Evolutionary conservation across 202 grass and related monocot genomes (phyloP).

Genomic region (Sporobolus alterniflorus): DNA sequence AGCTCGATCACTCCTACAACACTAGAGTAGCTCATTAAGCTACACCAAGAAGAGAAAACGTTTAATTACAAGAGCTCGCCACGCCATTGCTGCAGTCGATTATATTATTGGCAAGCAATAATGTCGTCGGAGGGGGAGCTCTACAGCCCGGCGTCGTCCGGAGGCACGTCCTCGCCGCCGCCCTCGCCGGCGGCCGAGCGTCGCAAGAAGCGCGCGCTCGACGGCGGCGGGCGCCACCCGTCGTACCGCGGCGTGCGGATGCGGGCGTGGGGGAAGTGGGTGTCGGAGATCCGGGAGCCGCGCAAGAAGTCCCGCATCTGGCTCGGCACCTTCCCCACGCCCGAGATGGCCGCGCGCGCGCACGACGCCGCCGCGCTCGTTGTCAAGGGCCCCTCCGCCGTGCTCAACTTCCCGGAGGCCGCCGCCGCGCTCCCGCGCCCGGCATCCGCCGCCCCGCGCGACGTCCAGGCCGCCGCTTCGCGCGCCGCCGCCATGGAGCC

Average conservation of each 20-base stretch:
- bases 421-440: slow-evolving; percentile 48
- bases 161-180: slow-evolving; percentile 20
- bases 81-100: no score
- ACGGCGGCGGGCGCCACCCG: slow-evolving; percentile 31
- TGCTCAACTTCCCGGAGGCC: slow-evolving; percentile 78
- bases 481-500: slow-evolving; percentile 63
- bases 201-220: neutral
- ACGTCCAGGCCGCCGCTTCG: slow-evolving; percentile 66
- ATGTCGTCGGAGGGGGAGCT: slow-evolving; percentile 32
- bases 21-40: no score
- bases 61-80: no score
- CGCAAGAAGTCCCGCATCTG: slow-evolving; percentile 87
- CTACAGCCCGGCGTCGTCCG: slow-evolving; percentile 46
- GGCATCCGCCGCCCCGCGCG: slow-evolving; percentile 46
- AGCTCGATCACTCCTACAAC: no score
- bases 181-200: neutral
- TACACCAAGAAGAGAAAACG: no score
- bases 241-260: slow-evolving; percentile 82
- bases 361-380: slow-evolving; percentile 78
- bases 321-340: slow-evolving; percentile 79
- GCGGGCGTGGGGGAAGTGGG: slow-evolving; percentile 88
- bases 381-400: slow-evolving; percentile 65
- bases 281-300: slow-evolving; percentile 86
- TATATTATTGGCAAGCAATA: neutral
- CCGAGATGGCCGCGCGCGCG: slow-evolving; percentile 79